Percentiles rank a stretch among this genome's conserved stretches.
phyloP scores from a whole-genome alignment of 257 asterid genomes.

The Coffea canephora region DNA sequence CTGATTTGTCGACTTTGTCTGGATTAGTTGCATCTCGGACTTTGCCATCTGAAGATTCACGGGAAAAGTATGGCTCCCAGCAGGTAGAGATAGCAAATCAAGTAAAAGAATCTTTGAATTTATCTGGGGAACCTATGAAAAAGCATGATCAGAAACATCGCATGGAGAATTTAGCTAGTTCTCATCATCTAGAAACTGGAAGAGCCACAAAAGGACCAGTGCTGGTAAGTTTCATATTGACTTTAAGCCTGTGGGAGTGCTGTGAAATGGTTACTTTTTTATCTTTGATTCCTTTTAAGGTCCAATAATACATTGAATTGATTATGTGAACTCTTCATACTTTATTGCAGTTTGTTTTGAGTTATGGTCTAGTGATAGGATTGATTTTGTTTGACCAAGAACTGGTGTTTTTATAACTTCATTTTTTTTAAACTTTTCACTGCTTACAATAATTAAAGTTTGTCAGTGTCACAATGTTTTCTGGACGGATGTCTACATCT shows the following conservation, averaged over 20 bases:
- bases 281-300: neutral
- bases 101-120: conserved; percentile 38
- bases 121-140: conserved; percentile 40
- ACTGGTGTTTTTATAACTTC: neutral
- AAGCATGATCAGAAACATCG: conserved; percentile 40
- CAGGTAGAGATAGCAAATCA: conserved; percentile 32
- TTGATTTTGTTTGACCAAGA: neutral
- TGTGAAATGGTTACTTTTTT: neutral
- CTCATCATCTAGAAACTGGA: conserved; percentile 42
- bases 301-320: neutral
- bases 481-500: neutral
- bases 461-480: neutral
- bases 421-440: too few species aligned
- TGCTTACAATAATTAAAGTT: neutral
- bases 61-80: conserved; percentile 28
- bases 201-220: conserved; percentile 41
- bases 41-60: conserved; percentile 41
- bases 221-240: conserved; percentile 38
- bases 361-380: neutral
- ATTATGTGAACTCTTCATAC: neutral
- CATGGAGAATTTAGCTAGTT: conserved; percentile 32
- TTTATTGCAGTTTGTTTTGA: neutral
- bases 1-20: conserved; percentile 42
- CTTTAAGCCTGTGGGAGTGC: neutral
- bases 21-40: conserved; percentile 51